Percentiles rank a stretch among this genome's conserved stretches.
These are phyloP conservation scores for Pisolithus tinctorius DNA, from an alignment of 768 basidiomycete species.

Conservation along the genomic window DNA sequence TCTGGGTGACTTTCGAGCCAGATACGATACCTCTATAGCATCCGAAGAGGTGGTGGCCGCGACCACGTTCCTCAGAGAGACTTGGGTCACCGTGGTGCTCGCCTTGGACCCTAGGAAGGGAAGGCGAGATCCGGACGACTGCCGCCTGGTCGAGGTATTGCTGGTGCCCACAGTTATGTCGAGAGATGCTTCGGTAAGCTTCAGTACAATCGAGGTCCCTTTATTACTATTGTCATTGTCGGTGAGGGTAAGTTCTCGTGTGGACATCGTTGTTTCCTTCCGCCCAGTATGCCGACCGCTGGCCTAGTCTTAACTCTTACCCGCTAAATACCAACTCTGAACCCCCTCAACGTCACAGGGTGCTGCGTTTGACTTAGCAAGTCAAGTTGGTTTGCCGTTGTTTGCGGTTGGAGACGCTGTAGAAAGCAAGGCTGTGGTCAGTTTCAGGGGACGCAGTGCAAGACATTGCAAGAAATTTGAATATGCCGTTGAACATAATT, in stretches of 20 bases:
- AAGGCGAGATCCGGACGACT: slow-evolving; percentile 5
- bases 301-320: too few relatives aligned
- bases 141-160: slow-evolving; percentile 1
- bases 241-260: slow-evolving; percentile 15
- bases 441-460: too few relatives aligned
- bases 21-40: slow-evolving; percentile 43
- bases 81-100: slow-evolving; percentile 13
- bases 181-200: slow-evolving; percentile 21
- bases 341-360: too few relatives aligned
- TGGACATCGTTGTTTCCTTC: slow-evolving; percentile 9
- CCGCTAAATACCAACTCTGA: too few relatives aligned
- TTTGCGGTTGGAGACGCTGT: background rate
- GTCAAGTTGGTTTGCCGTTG: too few relatives aligned
- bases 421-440: background rate
- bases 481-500: too few relatives aligned
- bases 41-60: slow-evolving; percentile 36
- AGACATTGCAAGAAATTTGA: too few relatives aligned
- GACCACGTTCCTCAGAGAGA: slow-evolving; percentile 49
- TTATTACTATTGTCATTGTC: background rate
- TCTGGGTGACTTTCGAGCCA: slow-evolving; percentile 40
- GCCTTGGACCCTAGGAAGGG: slow-evolving; percentile 1
- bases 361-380: too few relatives aligned
- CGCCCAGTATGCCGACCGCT: background rate
- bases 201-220: slow-evolving; percentile 16
- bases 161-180: slow-evolving; percentile 10